Conservation (phyloP, 176 grass and related monocot genomes). For the Rhipidocladum racemiflorum region DNA sequence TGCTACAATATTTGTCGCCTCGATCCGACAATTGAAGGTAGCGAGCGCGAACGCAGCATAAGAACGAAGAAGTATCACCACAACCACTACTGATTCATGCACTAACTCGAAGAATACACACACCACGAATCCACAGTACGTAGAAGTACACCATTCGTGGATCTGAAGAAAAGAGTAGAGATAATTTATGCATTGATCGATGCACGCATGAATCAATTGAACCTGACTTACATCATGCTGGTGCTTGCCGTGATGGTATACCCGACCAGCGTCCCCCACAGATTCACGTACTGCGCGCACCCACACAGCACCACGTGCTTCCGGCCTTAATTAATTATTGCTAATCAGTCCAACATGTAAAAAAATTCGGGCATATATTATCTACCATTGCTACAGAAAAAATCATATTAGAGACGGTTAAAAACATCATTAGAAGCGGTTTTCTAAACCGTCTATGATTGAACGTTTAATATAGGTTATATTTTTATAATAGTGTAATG, state of each 20-base stretch:
- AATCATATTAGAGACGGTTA: no score
- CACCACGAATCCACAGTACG: background rate
- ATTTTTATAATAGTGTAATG: no score
- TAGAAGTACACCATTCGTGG: background rate
- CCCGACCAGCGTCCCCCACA: conserved; percentile 93
- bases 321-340: conserved; percentile 26
- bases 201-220: background rate
- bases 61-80: background rate
- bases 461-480: no score
- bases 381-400: no score
- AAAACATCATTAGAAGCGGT: no score
- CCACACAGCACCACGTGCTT: conserved; percentile 83
- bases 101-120: background rate
- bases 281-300: conserved; percentile 85
- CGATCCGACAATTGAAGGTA: no score
- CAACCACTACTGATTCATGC: background rate
- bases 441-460: no score
- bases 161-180: background rate
- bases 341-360: background rate
- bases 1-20: no score
- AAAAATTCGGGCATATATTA: background rate
- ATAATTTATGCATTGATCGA: no score
- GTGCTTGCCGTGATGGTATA: conserved; percentile 92
- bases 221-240: conserved; percentile 81
- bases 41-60: no score